Evolutionary conservation across 257 asterid species (phyloP).

Genomic region (Agastache rugosa): DNA sequence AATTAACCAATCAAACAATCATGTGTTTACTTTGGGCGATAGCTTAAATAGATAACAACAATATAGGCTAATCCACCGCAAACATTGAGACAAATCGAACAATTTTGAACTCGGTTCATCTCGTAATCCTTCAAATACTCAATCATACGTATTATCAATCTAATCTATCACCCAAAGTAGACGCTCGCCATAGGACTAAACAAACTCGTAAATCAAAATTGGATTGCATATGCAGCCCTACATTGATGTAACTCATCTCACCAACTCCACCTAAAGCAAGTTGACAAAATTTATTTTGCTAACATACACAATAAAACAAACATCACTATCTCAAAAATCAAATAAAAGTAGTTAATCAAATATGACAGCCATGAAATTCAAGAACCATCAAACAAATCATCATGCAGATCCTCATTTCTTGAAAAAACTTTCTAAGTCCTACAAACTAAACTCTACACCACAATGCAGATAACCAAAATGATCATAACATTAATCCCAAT

Average conservation of each 20-base stretch:
- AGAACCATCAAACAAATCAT: background rate
- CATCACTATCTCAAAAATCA: constrained; percentile 8
- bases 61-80: background rate
- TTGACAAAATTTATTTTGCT: constrained; percentile 26
- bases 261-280: constrained; percentile 47
- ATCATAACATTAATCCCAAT: background rate
- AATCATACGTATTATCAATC: background rate
- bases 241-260: constrained; percentile 32
- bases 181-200: background rate
- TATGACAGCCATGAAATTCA: background rate
- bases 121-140: background rate
- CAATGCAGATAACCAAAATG: background rate
- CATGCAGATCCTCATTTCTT: constrained; percentile 2
- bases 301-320: constrained; percentile 6
- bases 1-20: background rate
- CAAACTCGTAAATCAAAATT: background rate
- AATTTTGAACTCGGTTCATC: background rate
- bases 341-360: background rate
- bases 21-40: background rate
- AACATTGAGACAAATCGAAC: background rate
- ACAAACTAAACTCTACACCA: background rate
- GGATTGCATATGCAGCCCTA: background rate
- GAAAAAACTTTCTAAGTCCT: background rate
- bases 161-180: background rate
- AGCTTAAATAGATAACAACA: background rate